These are phyloP conservation scores for Echium plantagineum DNA, from an alignment of 257 asterid genomes.

Conservation along the genomic window DNA sequence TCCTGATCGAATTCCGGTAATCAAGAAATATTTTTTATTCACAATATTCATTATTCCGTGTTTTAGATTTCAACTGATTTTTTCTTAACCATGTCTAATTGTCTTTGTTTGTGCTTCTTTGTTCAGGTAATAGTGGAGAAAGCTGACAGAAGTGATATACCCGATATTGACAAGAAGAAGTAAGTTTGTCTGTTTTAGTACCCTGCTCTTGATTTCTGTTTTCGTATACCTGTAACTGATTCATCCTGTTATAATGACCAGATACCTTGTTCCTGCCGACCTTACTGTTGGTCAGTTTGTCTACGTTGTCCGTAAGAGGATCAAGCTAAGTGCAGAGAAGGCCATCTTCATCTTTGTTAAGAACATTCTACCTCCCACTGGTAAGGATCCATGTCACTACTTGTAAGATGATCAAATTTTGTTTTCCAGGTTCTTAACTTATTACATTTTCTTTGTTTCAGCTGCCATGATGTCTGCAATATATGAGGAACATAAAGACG, in stretches of 20 bases:
- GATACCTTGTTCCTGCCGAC: constrained; percentile 39
- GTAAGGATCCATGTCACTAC: constrained; percentile 4
- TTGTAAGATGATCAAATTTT: background rate
- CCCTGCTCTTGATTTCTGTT: background rate
- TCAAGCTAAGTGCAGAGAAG: constrained; percentile 31
- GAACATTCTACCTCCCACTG: constrained; percentile 34
- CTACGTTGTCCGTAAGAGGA: constrained; percentile 36
- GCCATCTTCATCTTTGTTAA: constrained; percentile 36
- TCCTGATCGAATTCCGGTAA: constrained; percentile 31
- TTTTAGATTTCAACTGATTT: background rate
- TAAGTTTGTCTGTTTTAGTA: background rate
- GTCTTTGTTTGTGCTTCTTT: constrained; percentile 9
- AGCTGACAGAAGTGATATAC: constrained; percentile 31
- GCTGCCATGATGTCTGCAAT: background rate
- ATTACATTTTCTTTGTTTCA: background rate
- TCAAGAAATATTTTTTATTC: background rate
- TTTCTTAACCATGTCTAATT: constrained; percentile 1
- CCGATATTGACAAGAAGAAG: constrained; percentile 38
- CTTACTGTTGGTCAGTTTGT: constrained; percentile 39
- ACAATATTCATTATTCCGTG: background rate
- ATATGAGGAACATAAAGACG: background rate
- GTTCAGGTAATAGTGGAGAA: constrained; percentile 32
- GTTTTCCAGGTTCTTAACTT: background rate
- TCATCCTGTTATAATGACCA: constrained; percentile 1
- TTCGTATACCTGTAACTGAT: background rate